Base-by-base conservation (phyloP, 2,329 filamentous ascomycete species). In the Ilyonectria mors-panacis region DNA sequence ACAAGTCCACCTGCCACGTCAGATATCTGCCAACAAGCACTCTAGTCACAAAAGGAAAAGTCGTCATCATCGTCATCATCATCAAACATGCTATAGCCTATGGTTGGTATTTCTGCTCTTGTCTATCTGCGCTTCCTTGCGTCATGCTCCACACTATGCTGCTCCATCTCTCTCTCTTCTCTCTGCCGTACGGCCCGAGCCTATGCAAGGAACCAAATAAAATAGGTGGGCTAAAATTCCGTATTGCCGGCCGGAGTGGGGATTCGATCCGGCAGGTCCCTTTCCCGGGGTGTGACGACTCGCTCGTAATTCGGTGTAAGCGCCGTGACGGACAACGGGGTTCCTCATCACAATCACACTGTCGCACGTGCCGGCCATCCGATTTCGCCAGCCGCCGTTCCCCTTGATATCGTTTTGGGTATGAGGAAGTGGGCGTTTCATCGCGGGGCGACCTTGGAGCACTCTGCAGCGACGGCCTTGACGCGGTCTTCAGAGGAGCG, bases 401-500 rank as follows among this genome's bases (percentile, higher is more conserved):
- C 39, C 39, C 39, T 42, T 42, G 39, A 8, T 17, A 42, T n/a
- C 39, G 15, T 42, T n/a, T 42, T 42, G 8, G n/a, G 17, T 42
- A n/a, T 42, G 39, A 42, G 15, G 39, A 42, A 42, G 6, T 42
- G 15, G 28, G 12, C 6, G 59, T 56, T 54, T 59, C 44, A 68
- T 63, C 65, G 66, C 17, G 53, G 63, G 8, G 66, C 70, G 54
- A 84, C 66, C 42, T 77, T 79, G 65, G 85, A 71, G 68, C 84
- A 86, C 73, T 88, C 87, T 9, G 80, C 78, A 0, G 83, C 84
- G 19, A 86, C 75, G n/a, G 78, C 77, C 76, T 83, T 83, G 26
- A 89, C 82, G 28, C 86, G 80, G 12, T 81, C 79, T 66, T 89
- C 88, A 0, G 77, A 73, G 13, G 82, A 78, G 71, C 81, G 83